Evolutionary conservation across 768 basidiomycete genomes (phyloP), one percentile per base, ranked within the genome.

Genomic region (Chalciporus chontae): DNA sequence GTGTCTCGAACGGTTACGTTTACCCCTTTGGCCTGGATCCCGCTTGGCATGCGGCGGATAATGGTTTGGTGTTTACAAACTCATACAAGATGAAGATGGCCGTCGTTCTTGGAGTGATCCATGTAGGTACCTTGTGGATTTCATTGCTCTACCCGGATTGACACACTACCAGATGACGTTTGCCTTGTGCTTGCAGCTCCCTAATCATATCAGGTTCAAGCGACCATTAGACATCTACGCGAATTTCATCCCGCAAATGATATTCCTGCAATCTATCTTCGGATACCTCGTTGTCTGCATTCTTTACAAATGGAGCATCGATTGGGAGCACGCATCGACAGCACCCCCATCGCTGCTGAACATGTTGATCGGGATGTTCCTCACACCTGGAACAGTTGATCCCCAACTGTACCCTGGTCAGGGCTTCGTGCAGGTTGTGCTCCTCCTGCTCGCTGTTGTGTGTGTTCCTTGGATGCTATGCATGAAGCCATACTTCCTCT

Each of bases 81-180:
- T 97, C 94, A 34, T 95, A 95, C 76, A 99, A 98, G 84, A 99
- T 99, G 96, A 98, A 99, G 75, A 93, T 98, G 92, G 90, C 92
- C 18, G 85, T 99, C 63, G 82, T 98, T 31, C 70, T 99, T 46
- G 96, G 96, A 67, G 94, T 99, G 56, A 88, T 89, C 52, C 95
- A 99, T 69, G 95, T 97, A 50, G 19, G 72, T 59, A 84, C 71
- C 44, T 38, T 34, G 40, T 36, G 39, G 32, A 41, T 26, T 48
- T 46, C 42, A 36, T 52, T 34, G 9, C 40, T 32, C 23, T 14
- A 21, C 39, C 40, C 48, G 14, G 52, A 51, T 50, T 55, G 48
- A 31, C 29, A 64, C 41, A 24, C 49, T 60, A 49, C 19, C 56
- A 99, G 95, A 99, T 99, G 96, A 93, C 95, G 15, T 99, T 98